phyloP scores from a whole-genome alignment of 2,329 filamentous ascomycete species.

The Aureobasidium musti region DNA sequence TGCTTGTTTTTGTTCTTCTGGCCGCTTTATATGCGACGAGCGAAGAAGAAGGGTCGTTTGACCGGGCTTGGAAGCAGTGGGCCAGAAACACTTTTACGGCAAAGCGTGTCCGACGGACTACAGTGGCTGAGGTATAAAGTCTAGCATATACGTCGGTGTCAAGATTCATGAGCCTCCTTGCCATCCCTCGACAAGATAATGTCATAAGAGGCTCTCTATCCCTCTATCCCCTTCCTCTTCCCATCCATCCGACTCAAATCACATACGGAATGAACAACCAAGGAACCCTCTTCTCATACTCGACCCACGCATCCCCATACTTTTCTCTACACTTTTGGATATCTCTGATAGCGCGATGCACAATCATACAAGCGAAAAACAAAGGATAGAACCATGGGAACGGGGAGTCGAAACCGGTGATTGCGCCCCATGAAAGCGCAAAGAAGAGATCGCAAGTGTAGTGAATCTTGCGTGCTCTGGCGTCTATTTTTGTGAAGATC shows the following conservation, averaged over 20 bases:
- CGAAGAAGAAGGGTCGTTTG: too few species aligned
- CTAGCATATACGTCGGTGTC: too few species aligned
- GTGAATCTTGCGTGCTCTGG: conserved; percentile 17
- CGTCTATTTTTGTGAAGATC: conserved; percentile 1
- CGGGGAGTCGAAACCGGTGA: conserved; percentile 16
- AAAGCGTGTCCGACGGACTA: too few species aligned
- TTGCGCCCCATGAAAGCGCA: conserved; percentile 16
- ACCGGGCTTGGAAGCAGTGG: too few species aligned
- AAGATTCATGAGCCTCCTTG: too few species aligned
- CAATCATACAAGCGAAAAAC: conserved; percentile 24
- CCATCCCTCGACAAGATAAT: too few species aligned
- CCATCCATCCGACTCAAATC: background rate
- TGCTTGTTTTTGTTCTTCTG: too few species aligned
- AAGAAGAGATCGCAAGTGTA: conserved; percentile 26
- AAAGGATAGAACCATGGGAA: conserved; percentile 24
- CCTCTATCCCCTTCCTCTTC: too few species aligned
- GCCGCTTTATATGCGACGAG: too few species aligned
- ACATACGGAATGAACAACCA: conserved; percentile 20
- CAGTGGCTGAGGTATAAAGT: too few species aligned
- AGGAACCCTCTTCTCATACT: conserved; percentile 23
- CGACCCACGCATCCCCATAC: conserved; percentile 22
- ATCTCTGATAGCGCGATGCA: conserved; percentile 25
- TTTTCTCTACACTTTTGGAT: conserved; percentile 16
- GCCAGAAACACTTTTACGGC: too few species aligned
- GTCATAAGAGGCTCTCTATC: too few species aligned